phyloP scores from a whole-genome alignment of 1,284 basidiomycete species.

The Anthracocystis panici-leucophaei region DNA sequence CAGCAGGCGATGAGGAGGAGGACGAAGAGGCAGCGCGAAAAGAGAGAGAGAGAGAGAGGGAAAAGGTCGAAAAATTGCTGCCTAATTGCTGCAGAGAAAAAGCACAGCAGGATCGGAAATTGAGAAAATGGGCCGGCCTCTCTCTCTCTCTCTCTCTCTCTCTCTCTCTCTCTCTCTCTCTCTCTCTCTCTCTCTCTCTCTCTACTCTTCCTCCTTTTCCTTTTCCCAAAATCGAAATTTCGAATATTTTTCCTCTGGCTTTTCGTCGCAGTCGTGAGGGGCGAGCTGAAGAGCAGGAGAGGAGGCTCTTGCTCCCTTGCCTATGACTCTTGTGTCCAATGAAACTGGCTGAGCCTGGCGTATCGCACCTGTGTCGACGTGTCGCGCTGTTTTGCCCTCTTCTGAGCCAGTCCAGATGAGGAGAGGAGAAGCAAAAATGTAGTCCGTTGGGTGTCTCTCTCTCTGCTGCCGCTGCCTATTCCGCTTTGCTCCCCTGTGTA shows the following conservation, averaged over 20 bases:
- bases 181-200: background rate
- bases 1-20: conserved; percentile 10
- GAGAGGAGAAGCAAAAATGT: background rate
- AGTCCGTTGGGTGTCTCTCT: background rate
- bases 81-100: conserved; percentile 10
- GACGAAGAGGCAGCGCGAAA: conserved; percentile 12
- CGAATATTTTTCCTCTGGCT: background rate
- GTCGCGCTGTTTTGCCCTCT: background rate
- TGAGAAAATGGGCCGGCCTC: conserved; percentile 3
- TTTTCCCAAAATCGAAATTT: background rate
- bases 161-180: background rate
- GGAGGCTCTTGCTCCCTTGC: background rate
- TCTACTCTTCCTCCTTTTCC: background rate
- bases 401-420: background rate
- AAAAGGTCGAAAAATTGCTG: conserved; percentile 7
- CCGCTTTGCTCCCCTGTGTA: background rate
- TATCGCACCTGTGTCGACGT: conserved; percentile 4
- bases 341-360: conserved; percentile 1
- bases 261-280: background rate
- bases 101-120: conserved; percentile 28
- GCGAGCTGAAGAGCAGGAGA: background rate
- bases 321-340: background rate
- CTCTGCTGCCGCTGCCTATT: background rate
- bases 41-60: background rate
- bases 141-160: background rate